These are phyloP conservation scores for Cyberlindnera xishuangbannaensis DNA, from an alignment of 805 yeast genomes.

Conservation along the genomic window DNA sequence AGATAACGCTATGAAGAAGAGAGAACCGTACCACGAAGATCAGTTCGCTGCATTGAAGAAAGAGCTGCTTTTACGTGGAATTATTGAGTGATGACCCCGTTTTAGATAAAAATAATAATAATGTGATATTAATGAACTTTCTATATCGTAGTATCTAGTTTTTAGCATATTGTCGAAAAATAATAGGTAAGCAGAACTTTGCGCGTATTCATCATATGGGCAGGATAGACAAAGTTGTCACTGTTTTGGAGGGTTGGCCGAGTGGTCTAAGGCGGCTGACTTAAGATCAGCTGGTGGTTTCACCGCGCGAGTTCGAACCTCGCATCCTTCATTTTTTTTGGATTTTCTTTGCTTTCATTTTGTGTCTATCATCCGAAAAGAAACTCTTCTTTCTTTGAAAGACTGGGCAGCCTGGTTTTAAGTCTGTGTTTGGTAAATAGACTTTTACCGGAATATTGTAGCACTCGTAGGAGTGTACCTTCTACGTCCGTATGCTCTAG, in stretches of 20 bases:
- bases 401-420: no score
- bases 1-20: constrained; percentile 25
- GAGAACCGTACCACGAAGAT: constrained; percentile 28
- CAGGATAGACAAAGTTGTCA: no score
- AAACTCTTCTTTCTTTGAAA: no score
- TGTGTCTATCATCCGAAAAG: no score
- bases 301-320: constrained; percentile 23
- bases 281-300: constrained; percentile 20
- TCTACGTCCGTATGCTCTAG: no score
- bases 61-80: constrained; percentile 26
- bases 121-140: not conserved
- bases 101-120: not conserved
- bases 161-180: not conserved
- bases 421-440: no score
- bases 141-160: not conserved
- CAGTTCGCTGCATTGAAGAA: constrained; percentile 26
- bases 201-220: no score
- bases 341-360: no score
- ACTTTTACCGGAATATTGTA: no score
- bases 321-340: constrained; percentile 17
- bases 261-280: constrained; percentile 23
- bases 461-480: no score
- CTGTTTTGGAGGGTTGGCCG: constrained; percentile 19
- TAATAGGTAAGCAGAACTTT: no score
- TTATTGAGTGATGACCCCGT: constrained; percentile 2